Evolutionary conservation across 1,139 yeast genomes (phyloP).

Genomic region (Diutina ranongensis): DNA sequence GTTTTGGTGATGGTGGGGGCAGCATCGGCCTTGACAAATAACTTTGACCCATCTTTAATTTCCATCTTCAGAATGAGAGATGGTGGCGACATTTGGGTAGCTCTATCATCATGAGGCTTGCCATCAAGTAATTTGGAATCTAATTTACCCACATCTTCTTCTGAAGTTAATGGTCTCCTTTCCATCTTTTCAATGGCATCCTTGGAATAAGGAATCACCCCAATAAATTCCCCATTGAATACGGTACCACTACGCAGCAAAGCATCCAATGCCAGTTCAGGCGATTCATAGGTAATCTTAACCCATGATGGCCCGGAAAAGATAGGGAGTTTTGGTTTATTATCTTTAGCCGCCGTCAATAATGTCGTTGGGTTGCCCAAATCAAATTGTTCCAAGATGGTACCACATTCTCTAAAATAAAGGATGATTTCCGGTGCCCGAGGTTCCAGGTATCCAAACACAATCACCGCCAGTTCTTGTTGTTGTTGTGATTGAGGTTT

Average conservation of each 20-base stretch:
- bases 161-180: constrained; percentile 37
- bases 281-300: constrained; percentile 69
- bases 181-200: constrained; percentile 53
- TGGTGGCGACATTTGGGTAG: constrained; percentile 6
- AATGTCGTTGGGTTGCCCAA: constrained; percentile 15
- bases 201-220: constrained; percentile 63
- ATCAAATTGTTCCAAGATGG: constrained; percentile 65
- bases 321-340: constrained; percentile 35
- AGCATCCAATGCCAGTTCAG: constrained; percentile 72
- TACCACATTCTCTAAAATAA: constrained; percentile 75
- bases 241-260: constrained; percentile 70
- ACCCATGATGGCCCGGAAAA: constrained; percentile 86
- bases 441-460: constrained; percentile 82
- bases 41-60: constrained; percentile 29
- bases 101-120: constrained; percentile 9
- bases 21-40: constrained; percentile 23
- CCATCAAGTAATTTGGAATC: constrained; percentile 13
- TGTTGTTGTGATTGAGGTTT: constrained; percentile 15
- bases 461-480: constrained; percentile 58
- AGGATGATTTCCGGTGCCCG: constrained; percentile 56
- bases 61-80: constrained; percentile 14
- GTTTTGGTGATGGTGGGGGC: constrained; percentile 12
- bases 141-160: constrained; percentile 48
- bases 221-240: constrained; percentile 59
- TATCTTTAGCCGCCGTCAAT: neutral